phyloP scores from a whole-genome alignment of 768 basidiomycete species.

The Dentipellis fragilis region DNA sequence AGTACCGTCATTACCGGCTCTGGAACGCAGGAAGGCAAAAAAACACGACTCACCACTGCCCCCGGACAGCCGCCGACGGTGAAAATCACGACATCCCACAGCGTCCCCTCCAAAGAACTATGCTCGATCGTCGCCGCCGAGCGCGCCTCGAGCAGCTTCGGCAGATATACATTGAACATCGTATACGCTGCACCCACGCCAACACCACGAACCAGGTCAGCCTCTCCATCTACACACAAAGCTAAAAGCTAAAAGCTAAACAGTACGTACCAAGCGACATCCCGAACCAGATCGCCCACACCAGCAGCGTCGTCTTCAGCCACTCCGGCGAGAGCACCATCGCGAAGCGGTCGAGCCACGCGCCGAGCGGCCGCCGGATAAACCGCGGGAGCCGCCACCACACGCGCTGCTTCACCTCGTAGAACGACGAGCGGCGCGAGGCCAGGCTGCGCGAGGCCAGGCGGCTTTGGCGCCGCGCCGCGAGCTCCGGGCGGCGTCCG shows the following conservation, averaged over 20 bases:
- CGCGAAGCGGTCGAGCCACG: slow-evolving; percentile 58
- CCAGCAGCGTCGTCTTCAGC: slow-evolving; percentile 63
- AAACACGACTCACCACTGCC: slow-evolving; percentile 47
- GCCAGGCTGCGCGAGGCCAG: neutral
- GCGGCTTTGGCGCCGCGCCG: slow-evolving; percentile 8
- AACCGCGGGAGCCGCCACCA: slow-evolving; percentile 40
- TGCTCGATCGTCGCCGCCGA: slow-evolving; percentile 16
- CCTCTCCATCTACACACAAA: neutral
- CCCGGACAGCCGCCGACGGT: slow-evolving; percentile 81
- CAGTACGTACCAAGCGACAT: slow-evolving; percentile 75
- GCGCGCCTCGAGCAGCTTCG: slow-evolving; percentile 71
- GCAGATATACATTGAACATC: slow-evolving; percentile 90
- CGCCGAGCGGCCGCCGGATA: slow-evolving; percentile 48
- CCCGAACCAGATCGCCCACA: slow-evolving; percentile 70
- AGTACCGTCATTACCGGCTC: neutral
- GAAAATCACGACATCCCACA: slow-evolving; percentile 85
- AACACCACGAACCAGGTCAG: slow-evolving; percentile 1
- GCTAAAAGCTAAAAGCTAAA: too few relatives aligned
- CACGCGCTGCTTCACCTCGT: slow-evolving; percentile 30
- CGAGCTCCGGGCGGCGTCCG: neutral
- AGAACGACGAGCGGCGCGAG: slow-evolving; percentile 31
- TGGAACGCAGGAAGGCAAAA: neutral
- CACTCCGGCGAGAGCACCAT: slow-evolving; percentile 71
- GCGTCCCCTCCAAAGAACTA: slow-evolving; percentile 46
- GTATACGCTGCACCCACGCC: slow-evolving; percentile 71